Evolutionary conservation across 306 rosid species (phyloP).

Genomic region (Vigna hirtella): DNA sequence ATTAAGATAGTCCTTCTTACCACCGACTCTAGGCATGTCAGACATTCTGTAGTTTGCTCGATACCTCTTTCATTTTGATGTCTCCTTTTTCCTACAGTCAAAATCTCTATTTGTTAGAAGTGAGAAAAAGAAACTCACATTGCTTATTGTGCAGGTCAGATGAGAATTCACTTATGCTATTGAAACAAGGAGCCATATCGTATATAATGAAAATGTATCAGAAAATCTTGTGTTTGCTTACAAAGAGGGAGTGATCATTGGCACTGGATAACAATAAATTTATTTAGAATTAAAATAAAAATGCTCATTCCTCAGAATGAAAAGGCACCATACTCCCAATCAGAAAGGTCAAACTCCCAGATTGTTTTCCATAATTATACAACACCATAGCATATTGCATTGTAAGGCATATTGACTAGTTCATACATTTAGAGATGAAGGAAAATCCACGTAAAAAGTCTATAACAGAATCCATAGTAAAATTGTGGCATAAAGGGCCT

Average conservation of each 20-base stretch:
- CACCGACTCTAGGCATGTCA: constrained; percentile 51
- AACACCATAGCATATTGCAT: not conserved
- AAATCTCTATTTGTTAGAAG: not conserved
- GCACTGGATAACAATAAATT: not conserved
- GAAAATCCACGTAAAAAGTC: not conserved
- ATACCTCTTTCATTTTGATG: constrained; percentile 64
- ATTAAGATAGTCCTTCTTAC: constrained; percentile 37
- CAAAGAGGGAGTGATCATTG: not conserved
- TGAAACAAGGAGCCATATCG: constrained; percentile 11
- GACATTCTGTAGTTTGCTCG: constrained; percentile 87
- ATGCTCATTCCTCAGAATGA: not conserved
- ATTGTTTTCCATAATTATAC: constrained; percentile 15
- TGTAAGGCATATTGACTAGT: not conserved
- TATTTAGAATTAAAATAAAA: constrained; percentile 15
- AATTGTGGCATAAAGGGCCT: not conserved
- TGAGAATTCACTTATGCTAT: not conserved
- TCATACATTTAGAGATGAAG: constrained; percentile 11
- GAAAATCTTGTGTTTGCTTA: not conserved
- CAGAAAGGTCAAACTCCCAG: not conserved
- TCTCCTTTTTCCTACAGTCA: constrained; percentile 78
- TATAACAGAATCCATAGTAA: not conserved
- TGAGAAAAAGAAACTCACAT: not conserved
- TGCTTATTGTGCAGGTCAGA: not conserved
- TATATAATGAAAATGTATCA: not conserved
- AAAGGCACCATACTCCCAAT: not conserved